Base-by-base conservation (phyloP, 2,329 filamentous ascomycete species). In the Pseudohalonectria lignicola region DNA sequence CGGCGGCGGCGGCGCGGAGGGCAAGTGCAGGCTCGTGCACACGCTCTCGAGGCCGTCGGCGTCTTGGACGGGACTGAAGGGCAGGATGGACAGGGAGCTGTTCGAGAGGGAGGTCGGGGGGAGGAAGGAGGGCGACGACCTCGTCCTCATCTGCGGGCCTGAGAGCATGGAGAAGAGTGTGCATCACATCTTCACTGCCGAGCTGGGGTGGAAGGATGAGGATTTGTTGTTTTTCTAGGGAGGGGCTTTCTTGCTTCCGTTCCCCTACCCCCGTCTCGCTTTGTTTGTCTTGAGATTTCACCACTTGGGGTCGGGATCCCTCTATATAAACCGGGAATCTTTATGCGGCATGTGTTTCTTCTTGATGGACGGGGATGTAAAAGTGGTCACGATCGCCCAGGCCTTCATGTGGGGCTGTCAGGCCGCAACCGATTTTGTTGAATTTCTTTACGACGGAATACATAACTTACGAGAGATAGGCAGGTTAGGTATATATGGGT, bases 91-190 rank as follows among this genome's bases (percentile, higher is more conserved):
- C 10, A 64, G 61, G 43, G 64, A 68, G 3, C 55, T 93, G 39
- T 59, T 92, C 23, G 62, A 72, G 45, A 67, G 72, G 43, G 71
- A 85, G 42, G 62, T 73, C 6, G 66, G 65, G 0, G 53, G 61
- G 12, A 15, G 34, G 5, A n/a, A 26, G 35, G 10, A 13, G 15
- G 31, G 25, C 36, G 46, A 57, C 63, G 67, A 71, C 11, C 55
- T 94, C 65, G 76, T 86, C 12, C 59, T 94, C 41, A 67, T 94
- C 13, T 94, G 87, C 60, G 87, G 87, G 2, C 87, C 87, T 0
- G 74, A 71, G 47, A 61, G 79, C 3, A 64, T 94, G 64, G 86
- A 93, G 60, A 79, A 76, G 50, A 75, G 67, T 41, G 76, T 74
- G 4, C 69, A 71, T 45, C 54, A 62, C 33, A 70, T 73, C 19